phyloP scores from a whole-genome alignment of 129 eudicot species.

The Ambrosia trifida region DNA sequence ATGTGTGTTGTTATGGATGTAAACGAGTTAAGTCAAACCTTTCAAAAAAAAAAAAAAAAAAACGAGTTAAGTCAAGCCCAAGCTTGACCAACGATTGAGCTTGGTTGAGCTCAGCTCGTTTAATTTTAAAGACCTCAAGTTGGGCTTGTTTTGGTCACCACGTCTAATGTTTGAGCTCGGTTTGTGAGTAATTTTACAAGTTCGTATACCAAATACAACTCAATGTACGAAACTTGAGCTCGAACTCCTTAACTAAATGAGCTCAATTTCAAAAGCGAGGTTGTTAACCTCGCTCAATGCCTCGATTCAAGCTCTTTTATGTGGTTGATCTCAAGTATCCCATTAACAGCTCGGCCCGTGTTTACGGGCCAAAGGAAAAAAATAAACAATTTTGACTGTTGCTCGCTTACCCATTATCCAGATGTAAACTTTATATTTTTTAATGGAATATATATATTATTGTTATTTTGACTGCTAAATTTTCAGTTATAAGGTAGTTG shows the following conservation, averaged over 20 bases:
- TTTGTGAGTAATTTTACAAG: too few species aligned
- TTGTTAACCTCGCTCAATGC: not conserved
- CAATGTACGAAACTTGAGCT: not conserved
- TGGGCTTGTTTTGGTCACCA: too few species aligned
- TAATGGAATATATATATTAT: too few species aligned
- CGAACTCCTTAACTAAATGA: not conserved
- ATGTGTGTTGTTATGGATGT: too few species aligned
- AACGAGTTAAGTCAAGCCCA: not conserved
- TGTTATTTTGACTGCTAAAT: not conserved
- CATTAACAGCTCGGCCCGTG: too few species aligned
- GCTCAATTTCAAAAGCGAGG: not conserved
- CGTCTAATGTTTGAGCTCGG: too few species aligned
- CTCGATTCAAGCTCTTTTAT: not conserved
- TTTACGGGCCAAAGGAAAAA: not conserved
- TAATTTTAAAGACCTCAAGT: too few species aligned
- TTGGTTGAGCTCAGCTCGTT: not conserved
- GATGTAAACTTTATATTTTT: too few species aligned
- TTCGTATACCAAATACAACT: too few species aligned
- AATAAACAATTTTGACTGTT: not conserved
- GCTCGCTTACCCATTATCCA: too few species aligned
- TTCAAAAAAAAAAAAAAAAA: too few species aligned
- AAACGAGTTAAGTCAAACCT: not conserved
- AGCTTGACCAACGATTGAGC: not conserved
- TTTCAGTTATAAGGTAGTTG: not conserved
- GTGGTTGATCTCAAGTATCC: not conserved